Evolutionary conservation across 768 basidiomycete species (phyloP), one percentile per base, ranked within the genome.

Genomic region (Holtermannia corniformis): DNA sequence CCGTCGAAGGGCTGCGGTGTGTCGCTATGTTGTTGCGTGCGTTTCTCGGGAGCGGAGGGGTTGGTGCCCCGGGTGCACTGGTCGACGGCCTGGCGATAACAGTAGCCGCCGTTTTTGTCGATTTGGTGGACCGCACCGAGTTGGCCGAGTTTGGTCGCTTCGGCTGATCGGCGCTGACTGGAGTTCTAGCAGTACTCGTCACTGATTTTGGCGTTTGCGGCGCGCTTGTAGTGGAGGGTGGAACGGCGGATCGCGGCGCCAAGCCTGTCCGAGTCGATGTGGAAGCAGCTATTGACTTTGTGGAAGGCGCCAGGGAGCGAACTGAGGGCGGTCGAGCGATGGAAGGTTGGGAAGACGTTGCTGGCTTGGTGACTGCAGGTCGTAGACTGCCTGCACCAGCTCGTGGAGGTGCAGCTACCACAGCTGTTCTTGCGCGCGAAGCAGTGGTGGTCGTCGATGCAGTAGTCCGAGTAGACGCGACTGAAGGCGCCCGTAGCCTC

Each of bases 391-490:
- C n/a, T n/a, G n/a, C n/a, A n/a, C n/a, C n/a, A n/a, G n/a, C n/a
- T n/a, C n/a, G n/a, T 16, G 10, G 32, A 37, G 32, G 32, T 37
- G 16, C 16, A 16, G 10, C 16, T 37, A 16, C 7, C 32, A 16
- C 16, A 7, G 32, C 10, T 37, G 32, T 37, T 16, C 32, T 7
- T 16, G 32, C 32, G 32, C 32, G 32, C 7, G 10, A 27, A 14
- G 49, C 19, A 0, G 44, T 13, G 4, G 56, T 28, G 11, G 47
- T 28, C 4, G 46, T 47, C 0, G 60, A 57, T 20, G 41, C 50
- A 0, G 56, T 28, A 13, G 63, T 61, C 4, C 37, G 26, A n/a
- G 56, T 57, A 5, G 59, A 58, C 27, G 42, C 49, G 3, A 54
- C 32, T 7, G 65, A 64, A 4, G 28, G 10, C 25, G 10, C 25